These are phyloP conservation scores for Lachnellula occidentalis DNA, from an alignment of 2,329 filamentous ascomycete genomes.

Conservation along the genomic window DNA sequence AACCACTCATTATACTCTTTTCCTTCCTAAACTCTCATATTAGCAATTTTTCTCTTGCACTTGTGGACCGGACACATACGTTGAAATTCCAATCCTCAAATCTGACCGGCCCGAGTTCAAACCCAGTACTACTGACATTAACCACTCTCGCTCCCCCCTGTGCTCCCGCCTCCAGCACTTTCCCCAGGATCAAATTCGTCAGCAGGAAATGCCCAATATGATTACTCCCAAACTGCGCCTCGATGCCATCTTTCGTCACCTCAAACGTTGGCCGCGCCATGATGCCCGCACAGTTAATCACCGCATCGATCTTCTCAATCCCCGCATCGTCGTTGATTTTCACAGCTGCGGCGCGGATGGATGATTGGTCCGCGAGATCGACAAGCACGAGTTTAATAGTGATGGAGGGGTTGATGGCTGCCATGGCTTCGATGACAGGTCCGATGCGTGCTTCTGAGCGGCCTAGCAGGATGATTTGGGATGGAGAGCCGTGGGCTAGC, in stretches of 20 bases:
- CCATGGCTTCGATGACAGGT: conserved; percentile 15
- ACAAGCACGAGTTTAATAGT: conserved; percentile 13
- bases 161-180: conserved; percentile 20
- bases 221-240: conserved; percentile 26
- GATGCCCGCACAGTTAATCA: conserved; percentile 40
- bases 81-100: conserved; percentile 36
- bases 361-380: conserved; percentile 37
- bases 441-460: conserved; percentile 13
- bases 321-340: conserved; percentile 30
- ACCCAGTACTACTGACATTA: conserved; percentile 35
- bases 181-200: conserved; percentile 26
- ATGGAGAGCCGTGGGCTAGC: conserved; percentile 21
- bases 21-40: neutral
- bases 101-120: conserved; percentile 33
- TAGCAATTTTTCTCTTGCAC: no score
- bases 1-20: conserved; percentile 31
- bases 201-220: conserved; percentile 30
- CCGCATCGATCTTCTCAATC: conserved; percentile 34
- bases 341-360: conserved; percentile 36
- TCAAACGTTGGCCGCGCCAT: conserved; percentile 33
- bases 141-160: conserved; percentile 29
- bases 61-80: conserved; percentile 18
- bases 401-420: conserved; percentile 8
- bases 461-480: conserved; percentile 14
- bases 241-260: conserved; percentile 35